phyloP scores from a whole-genome alignment of 345 rosid species.

The Adansonia digitata region DNA sequence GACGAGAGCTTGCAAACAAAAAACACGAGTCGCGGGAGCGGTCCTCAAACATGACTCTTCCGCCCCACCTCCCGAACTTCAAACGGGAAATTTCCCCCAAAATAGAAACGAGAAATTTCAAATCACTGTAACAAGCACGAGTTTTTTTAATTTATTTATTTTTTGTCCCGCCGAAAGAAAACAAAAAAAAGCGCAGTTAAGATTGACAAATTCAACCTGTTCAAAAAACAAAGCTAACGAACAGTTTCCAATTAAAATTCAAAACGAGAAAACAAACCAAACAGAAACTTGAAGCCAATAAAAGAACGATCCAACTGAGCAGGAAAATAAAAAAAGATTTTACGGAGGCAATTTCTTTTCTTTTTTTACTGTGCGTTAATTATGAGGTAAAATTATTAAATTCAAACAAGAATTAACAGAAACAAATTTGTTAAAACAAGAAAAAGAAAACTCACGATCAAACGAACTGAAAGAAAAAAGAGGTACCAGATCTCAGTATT shows the following conservation, averaged over 20 bases:
- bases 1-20: conserved; percentile 64
- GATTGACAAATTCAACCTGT: conserved; percentile 6
- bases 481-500: conserved; percentile 43
- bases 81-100: background rate
- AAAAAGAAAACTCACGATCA: conserved; percentile 7
- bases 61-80: conserved; percentile 21
- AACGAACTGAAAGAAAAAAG: conserved; percentile 1
- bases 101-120: background rate
- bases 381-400: background rate
- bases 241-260: conserved; percentile 6
- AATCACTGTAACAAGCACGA: background rate
- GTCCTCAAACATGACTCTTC: conserved; percentile 68
- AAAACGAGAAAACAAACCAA: background rate
- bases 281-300: conserved; percentile 22
- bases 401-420: conserved; percentile 3
- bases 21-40: conserved; percentile 48
- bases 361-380: background rate
- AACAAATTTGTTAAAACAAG: background rate
- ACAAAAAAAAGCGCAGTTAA: background rate
- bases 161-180: background rate
- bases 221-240: background rate
- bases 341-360: background rate
- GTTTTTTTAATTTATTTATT: background rate
- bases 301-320: conserved; percentile 23
- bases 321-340: background rate